phyloP scores from a whole-genome alignment of 257 asterid species.

The Solanum ossicruentum region DNA sequence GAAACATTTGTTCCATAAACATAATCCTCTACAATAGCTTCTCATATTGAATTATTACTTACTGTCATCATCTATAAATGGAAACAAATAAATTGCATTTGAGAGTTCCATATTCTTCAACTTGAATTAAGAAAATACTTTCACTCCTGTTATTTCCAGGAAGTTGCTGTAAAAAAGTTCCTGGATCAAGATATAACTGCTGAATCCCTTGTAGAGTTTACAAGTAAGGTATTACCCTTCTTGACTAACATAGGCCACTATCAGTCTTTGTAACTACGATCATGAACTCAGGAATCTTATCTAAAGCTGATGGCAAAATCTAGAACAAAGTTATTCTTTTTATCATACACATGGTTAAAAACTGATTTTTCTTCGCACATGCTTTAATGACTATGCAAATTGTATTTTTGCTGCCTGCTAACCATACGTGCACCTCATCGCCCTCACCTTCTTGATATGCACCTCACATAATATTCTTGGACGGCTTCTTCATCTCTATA shows the following conservation, averaged over 20 bases:
- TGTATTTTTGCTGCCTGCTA: too few relatives aligned
- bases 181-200: conserved; percentile 79
- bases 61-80: neutral
- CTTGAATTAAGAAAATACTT: neutral
- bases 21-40: neutral
- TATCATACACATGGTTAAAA: neutral
- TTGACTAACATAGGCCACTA: neutral
- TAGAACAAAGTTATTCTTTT: neutral
- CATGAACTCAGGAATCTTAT: neutral
- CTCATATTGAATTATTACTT: neutral
- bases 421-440: too few relatives aligned
- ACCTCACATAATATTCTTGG: too few relatives aligned
- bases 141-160: conserved; percentile 40
- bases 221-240: conserved; percentile 64
- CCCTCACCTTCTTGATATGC: too few relatives aligned
- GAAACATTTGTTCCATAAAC: neutral
- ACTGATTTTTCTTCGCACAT: neutral
- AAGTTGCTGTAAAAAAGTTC: conserved; percentile 91
- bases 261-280: neutral
- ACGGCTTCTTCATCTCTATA: too few relatives aligned
- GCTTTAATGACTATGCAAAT: neutral
- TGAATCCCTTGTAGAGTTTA: conserved; percentile 93
- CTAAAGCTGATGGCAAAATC: neutral
- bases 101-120: neutral
- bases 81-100: neutral